These are phyloP conservation scores for Russula foetens DNA, from an alignment of 768 basidiomycete genomes.

Conservation along the genomic window DNA sequence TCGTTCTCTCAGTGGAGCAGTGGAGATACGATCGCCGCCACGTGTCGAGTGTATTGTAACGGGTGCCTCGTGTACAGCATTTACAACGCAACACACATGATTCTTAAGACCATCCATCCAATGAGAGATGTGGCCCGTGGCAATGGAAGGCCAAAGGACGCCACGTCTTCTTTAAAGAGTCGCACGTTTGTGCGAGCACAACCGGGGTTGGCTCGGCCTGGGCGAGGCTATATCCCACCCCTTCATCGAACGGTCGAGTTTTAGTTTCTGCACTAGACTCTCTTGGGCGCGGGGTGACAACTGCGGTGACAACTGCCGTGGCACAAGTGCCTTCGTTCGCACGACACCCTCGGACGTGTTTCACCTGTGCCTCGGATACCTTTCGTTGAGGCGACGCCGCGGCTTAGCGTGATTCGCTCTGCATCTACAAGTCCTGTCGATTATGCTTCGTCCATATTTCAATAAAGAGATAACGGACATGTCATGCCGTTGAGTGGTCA, in stretches of 20 bases:
- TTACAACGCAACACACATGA: not conserved
- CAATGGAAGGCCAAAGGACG: not conserved
- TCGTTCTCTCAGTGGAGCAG: not conserved
- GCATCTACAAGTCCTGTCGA: not conserved
- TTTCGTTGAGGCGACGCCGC: not conserved
- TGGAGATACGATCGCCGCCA: not conserved
- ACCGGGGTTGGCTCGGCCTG: not conserved
- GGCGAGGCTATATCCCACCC: not conserved
- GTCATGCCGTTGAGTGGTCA: too few species aligned
- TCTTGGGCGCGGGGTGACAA: not conserved
- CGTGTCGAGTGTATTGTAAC: not conserved
- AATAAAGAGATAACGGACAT: too few species aligned
- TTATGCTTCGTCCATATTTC: not conserved
- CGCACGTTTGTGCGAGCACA: not conserved
- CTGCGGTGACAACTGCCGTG: too few species aligned
- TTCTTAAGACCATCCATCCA: not conserved
- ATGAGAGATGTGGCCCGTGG: not conserved
- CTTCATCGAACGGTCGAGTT: not conserved
- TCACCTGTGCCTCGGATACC: not conserved
- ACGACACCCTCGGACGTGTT: not conserved
- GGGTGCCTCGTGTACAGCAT: not conserved
- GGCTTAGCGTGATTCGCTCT: not conserved
- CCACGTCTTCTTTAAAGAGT: not conserved
- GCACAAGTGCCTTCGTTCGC: not conserved
- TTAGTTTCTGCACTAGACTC: not conserved